A percentile compares a stretch with the other conserved stretches of the same genome.
Conservation (phyloP, 2,329 filamentous ascomycete species). For the Diaporthe sp. region DNA sequence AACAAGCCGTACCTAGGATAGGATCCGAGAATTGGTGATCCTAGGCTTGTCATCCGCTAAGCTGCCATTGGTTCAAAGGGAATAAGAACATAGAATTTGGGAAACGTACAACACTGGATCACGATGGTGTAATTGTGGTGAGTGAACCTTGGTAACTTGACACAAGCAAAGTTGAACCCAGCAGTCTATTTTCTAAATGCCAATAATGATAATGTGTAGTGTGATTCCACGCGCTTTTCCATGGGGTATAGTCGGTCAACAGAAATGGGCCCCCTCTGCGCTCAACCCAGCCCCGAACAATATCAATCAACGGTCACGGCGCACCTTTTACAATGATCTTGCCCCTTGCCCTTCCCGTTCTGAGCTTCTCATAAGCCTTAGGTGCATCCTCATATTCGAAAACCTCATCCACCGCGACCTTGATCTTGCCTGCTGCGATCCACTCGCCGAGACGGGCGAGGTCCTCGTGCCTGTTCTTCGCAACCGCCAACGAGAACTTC, state of each 20-base stretch:
- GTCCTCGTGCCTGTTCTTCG: conserved; percentile 52
- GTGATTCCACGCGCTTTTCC: not conserved
- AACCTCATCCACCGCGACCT: conserved; percentile 63
- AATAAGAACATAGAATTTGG: not conserved
- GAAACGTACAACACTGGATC: not conserved
- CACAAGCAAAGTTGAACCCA: not conserved
- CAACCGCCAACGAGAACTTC: conserved; percentile 50
- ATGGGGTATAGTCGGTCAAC: not conserved
- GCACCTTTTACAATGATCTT: conserved; percentile 61
- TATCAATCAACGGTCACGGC: not conserved
- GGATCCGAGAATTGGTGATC: not conserved
- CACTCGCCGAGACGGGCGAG: conserved; percentile 61
- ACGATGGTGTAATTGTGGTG: not conserved
- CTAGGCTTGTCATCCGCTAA: not conserved
- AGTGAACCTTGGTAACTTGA: not conserved
- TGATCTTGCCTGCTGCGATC: conserved; percentile 69
- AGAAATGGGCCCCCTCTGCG: too few relatives aligned
- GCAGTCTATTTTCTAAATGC: not conserved
- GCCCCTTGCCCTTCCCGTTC: conserved; percentile 63
- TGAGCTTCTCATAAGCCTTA: conserved; percentile 68
- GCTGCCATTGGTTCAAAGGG: not conserved
- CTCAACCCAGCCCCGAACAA: too few relatives aligned
- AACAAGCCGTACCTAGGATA: not conserved
- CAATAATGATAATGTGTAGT: not conserved
- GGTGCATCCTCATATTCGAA: conserved; percentile 66